Evolutionary conservation across 305 asterid species (phyloP).

Genomic region (Plantago lanceolata): DNA sequence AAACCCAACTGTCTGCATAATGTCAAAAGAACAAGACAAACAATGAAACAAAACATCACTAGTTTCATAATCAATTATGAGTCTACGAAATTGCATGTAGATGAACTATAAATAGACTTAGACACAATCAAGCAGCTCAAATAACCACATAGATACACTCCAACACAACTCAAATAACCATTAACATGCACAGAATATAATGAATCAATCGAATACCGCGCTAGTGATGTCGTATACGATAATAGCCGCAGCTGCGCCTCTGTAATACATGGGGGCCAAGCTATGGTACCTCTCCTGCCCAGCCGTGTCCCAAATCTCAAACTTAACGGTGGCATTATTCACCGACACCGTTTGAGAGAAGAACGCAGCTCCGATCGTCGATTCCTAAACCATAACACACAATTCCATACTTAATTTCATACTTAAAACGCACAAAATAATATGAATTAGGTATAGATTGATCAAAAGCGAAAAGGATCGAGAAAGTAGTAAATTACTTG

Average conservation of each 20-base stretch:
- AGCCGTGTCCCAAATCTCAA: constrained; percentile 98
- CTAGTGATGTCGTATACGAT: constrained; percentile 82
- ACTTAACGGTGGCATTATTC: constrained; percentile 75
- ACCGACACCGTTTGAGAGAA: constrained; percentile 77
- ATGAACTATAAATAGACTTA: neutral
- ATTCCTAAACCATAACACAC: constrained; percentile 47
- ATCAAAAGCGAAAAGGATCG: constrained; percentile 1
- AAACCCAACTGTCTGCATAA: neutral
- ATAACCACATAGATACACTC: too few species aligned
- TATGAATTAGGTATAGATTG: constrained; percentile 1
- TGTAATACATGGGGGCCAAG: constrained; percentile 90
- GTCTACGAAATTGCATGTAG: too few species aligned
- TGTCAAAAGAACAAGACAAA: neutral
- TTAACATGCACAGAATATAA: constrained; percentile 20
- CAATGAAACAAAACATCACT: too few species aligned
- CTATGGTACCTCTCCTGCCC: constrained; percentile 96
- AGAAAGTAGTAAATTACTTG: constrained; percentile 42
- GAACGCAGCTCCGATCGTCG: constrained; percentile 93
- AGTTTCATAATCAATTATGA: too few species aligned
- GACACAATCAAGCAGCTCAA: neutral
- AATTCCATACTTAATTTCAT: neutral
- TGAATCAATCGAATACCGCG: constrained; percentile 43
- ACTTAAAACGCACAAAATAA: constrained; percentile 12
- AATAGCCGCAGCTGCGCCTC: constrained; percentile 89
- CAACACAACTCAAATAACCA: neutral